Conservation (phyloP, 163 green algal species). For the Trebouxia gelatinosa region DNA sequence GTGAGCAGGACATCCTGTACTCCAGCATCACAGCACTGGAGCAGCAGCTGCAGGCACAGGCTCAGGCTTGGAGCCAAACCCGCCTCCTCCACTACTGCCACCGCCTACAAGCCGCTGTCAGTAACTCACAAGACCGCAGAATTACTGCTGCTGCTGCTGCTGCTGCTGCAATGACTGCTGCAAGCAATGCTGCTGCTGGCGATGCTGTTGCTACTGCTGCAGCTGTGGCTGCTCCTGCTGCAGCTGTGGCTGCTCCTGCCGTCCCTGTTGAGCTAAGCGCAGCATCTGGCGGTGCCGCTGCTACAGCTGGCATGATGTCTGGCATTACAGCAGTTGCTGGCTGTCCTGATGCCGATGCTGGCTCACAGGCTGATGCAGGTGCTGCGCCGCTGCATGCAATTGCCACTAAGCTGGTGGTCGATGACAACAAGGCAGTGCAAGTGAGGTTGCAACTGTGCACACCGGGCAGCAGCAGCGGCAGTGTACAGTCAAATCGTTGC, state of each 20-base stretch:
- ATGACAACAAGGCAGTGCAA: too few relatives aligned
- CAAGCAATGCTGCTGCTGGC: not conserved
- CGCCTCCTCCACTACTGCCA: not conserved
- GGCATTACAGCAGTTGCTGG: too few relatives aligned
- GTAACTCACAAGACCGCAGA: not conserved
- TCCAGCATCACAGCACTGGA: conserved; percentile 27
- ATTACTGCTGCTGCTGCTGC: not conserved
- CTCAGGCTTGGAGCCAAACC: not conserved
- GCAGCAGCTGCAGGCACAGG: not conserved
- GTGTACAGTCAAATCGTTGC: too few relatives aligned
- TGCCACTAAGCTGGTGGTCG: not conserved
- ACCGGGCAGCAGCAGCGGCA: too few relatives aligned
- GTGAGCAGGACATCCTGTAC: conserved; percentile 19
- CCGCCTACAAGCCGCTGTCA: not conserved
- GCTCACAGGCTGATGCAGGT: not conserved
- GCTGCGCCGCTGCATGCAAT: not conserved
- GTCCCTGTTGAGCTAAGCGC: not conserved
- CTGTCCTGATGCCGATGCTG: not conserved
- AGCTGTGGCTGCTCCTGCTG: not conserved
- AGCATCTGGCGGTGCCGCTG: not conserved
- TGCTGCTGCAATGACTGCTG: not conserved
- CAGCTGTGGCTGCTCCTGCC: not conserved
- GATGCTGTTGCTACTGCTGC: not conserved
- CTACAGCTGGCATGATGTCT: too few relatives aligned
- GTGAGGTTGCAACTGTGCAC: too few relatives aligned